Base-by-base conservation (phyloP, 1,139 yeast species). In the Pichia sp. region DNA sequence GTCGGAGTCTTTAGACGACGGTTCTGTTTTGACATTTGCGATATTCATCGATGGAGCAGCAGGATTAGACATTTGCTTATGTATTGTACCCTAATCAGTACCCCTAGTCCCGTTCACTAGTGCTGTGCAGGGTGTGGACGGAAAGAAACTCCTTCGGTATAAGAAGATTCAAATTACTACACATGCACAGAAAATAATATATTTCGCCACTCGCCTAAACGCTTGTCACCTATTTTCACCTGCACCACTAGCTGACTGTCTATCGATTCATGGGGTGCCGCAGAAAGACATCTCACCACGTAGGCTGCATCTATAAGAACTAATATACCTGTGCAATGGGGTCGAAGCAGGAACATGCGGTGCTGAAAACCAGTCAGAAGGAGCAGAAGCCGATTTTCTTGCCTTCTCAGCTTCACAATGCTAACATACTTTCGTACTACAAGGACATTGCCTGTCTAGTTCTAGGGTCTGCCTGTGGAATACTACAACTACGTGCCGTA, bases 381-480 rank as follows among this genome's bases (percentile, higher is more conserved):
- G 42, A 44, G 17, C 30, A 6, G 20, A 41, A 48, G 17, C 27
- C 30, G 14, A 34, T 43, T n/a, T 50, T 47, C 50, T 6, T 45
- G 4, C 58, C 58, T 6, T 43, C 53, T 10, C 49, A 50, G 29
- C 17, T 48, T 20, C 53, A 63, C 50, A 66, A 64, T 56, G 57
- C 45, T 30, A 60, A 55, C 36, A 46, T 60, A 5, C 33, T 65
- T 30, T 55, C 60, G 6, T 57, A 57, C 40, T 56, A 63, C 31
- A 65, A 64, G 55, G 93, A 87, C 65, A 74, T 85, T 10, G 78
- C 87, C 53, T 78, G 90, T 16, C 73, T 89, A 52, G 76, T 80
- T 2, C 75, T 83, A 52, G 96, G 96, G 2, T 71, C 83, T 2
- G 84, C 83, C 6, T 85, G 91, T 1, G 96, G 96, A 0, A 78